A percentile compares a stretch with the other conserved stretches of the same genome.
phyloP scores from a whole-genome alignment of 495 filamentous ascomycete species.

The Margaritispora aquatica region DNA sequence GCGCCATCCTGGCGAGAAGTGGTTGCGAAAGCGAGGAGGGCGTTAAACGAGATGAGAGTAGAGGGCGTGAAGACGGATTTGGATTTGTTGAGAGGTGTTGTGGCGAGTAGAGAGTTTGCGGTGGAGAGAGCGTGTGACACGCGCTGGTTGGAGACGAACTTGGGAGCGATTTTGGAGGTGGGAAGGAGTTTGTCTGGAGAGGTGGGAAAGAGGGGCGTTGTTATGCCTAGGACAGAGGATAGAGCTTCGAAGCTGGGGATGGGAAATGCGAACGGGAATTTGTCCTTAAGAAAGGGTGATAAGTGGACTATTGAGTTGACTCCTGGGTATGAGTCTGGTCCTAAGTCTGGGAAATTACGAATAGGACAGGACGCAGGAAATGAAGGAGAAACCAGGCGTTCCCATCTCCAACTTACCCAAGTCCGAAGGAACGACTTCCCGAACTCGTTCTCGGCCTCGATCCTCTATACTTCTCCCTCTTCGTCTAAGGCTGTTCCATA shows the following conservation, averaged over 20 bases:
- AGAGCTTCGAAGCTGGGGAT: too few relatives aligned
- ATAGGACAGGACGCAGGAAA: too few relatives aligned
- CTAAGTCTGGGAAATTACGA: too few relatives aligned
- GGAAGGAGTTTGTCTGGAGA: conserved; percentile 25
- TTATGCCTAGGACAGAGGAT: too few relatives aligned
- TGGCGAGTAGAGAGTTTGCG: conserved; percentile 41
- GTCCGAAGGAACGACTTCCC: conserved; percentile 56
- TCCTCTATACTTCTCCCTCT: conserved; percentile 43
- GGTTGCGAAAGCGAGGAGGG: conserved; percentile 45
- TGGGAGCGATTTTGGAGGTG: conserved; percentile 31
- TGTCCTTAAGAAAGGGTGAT: conserved; percentile 51
- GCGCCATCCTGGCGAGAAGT: conserved; percentile 43
- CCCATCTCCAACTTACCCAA: conserved; percentile 46
- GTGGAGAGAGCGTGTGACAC: conserved; percentile 43
- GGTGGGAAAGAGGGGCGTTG: too few relatives aligned
- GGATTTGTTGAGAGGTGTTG: conserved; percentile 44
- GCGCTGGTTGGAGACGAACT: conserved; percentile 48
- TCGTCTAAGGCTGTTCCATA: conserved; percentile 31
- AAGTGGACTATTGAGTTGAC: conserved; percentile 47
- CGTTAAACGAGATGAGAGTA: conserved; percentile 46
- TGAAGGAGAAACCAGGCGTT: conserved; percentile 12
- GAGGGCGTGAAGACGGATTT: conserved; percentile 51
- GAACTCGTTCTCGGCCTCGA: conserved; percentile 43
- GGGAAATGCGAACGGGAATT: too few relatives aligned
- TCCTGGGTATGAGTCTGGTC: too few relatives aligned